These are phyloP conservation scores for Pestalotiopsis sp. DNA, from an alignment of 2,329 filamentous ascomycete species.

Conservation along the genomic window DNA sequence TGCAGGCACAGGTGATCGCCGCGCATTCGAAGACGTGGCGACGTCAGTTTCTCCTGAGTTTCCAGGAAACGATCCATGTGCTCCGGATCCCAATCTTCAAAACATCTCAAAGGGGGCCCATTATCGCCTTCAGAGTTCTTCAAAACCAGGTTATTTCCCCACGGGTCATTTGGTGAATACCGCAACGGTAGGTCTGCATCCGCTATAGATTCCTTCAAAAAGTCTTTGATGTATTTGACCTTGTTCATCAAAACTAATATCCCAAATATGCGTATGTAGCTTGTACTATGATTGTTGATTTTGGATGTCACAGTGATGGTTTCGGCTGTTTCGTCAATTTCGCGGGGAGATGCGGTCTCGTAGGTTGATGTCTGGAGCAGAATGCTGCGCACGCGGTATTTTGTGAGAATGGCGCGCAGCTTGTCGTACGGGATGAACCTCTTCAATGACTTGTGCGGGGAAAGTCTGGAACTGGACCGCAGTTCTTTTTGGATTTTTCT, in stretches of 20 bases:
- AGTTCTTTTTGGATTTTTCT: not conserved
- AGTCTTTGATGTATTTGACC: conserved; percentile 1
- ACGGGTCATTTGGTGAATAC: not conserved
- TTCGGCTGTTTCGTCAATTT: not conserved
- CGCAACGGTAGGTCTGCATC: not conserved
- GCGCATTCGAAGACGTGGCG: conserved; percentile 4
- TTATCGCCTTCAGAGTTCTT: not conserved
- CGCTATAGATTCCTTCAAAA: not conserved
- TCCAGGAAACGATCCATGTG: not conserved
- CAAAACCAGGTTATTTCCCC: not conserved
- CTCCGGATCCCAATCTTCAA: not conserved
- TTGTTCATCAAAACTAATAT: not conserved
- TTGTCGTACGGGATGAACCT: conserved; percentile 7
- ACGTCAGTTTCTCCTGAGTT: not conserved
- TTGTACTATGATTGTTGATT: not conserved
- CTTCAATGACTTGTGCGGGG: not conserved
- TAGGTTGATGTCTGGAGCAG: not conserved
- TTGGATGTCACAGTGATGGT: not conserved
- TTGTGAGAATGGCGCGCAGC: not conserved
- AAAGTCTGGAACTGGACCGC: not conserved
- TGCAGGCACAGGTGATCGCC: conserved; percentile 7
- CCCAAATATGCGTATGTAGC: not conserved
- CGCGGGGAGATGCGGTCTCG: not conserved
- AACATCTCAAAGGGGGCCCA: not conserved
- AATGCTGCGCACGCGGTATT: not conserved